A percentile compares a stretch with the other conserved stretches of the same genome.
phyloP scores from a whole-genome alignment of 768 basidiomycete species.

The Pleurotus giganteus region DNA sequence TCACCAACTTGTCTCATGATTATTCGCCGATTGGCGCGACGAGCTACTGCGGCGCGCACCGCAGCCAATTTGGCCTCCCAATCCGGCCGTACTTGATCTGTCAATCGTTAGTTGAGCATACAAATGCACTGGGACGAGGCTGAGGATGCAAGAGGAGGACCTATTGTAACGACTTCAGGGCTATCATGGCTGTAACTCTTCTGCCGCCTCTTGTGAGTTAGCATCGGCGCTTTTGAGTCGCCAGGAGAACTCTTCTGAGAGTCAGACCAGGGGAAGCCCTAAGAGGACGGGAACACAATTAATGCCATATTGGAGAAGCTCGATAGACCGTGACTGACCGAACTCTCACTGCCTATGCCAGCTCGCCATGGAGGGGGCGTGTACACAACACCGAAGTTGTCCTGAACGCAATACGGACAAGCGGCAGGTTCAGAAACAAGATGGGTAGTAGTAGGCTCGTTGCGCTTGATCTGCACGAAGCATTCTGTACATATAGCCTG shows the following conservation, averaged over 20 bases:
- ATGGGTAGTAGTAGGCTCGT: conserved; percentile 92
- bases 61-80: conserved; percentile 97
- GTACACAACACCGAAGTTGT: conserved; percentile 95
- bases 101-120: conserved; percentile 8
- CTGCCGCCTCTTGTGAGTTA: conserved; percentile 69
- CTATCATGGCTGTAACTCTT: conserved; percentile 87
- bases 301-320: conserved; percentile 10
- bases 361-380: conserved; percentile 76
- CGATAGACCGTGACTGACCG: conserved; percentile 41
- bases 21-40: conserved; percentile 92
- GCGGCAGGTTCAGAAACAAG: conserved; percentile 95
- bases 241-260: conserved; percentile 38
- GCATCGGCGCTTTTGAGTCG: conserved; percentile 40
- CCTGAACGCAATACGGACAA: conserved; percentile 97
- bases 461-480: conserved; percentile 98
- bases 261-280: conserved; percentile 43
- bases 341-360: conserved; percentile 74
- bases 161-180: conserved; percentile 89
- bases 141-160: conserved; percentile 31
- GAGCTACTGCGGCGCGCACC: conserved; percentile 92
- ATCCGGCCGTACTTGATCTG: conserved; percentile 96
- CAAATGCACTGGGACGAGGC: neutral
- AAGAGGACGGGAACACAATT: conserved; percentile 1
- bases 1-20: conserved; percentile 99
- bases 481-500: conserved; percentile 99